phyloP scores from a whole-genome alignment of 495 filamentous ascomycete species.

The Aspergillus diversus region DNA sequence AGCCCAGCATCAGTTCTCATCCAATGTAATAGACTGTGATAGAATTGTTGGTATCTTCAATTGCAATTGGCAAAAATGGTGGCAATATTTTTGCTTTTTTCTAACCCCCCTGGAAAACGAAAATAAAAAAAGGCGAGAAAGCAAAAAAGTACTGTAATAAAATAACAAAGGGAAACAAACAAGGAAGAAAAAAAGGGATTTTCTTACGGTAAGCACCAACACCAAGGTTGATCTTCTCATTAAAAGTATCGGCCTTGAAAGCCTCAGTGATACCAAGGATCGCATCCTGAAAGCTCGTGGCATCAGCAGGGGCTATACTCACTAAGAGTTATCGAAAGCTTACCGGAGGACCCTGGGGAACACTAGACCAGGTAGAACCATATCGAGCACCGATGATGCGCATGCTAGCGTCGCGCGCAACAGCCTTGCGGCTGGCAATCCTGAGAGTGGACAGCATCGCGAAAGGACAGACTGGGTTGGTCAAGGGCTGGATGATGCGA shows the following conservation, averaged over 20 bases:
- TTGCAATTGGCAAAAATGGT: not conserved
- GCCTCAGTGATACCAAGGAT: constrained; percentile 98
- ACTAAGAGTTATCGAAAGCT: constrained; percentile 39
- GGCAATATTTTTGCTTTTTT: not conserved
- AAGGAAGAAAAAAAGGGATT: not conserved
- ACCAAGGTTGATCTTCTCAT: constrained; percentile 97
- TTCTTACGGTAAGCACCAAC: constrained; percentile 58
- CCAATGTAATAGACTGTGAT: not conserved
- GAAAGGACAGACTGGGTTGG: constrained; percentile 13
- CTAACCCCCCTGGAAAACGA: not conserved
- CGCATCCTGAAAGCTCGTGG: constrained; percentile 57
- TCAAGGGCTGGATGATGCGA: not conserved
- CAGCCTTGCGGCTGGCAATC: constrained; percentile 58
- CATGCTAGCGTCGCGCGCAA: constrained; percentile 48
- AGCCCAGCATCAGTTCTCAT: not conserved
- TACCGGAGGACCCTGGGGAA: constrained; percentile 92
- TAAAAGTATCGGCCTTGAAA: constrained; percentile 92
- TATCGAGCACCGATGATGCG: constrained; percentile 61
- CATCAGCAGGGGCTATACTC: constrained; percentile 35
- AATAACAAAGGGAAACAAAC: not conserved
- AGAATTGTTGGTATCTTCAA: not conserved
- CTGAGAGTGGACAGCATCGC: constrained; percentile 62
- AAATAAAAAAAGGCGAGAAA: not conserved
- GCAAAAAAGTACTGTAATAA: not conserved
- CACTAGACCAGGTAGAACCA: constrained; percentile 84